Evolutionary conservation across 2,329 filamentous ascomycete genomes (phyloP).

Genomic region (Colletotrichum sp.): DNA sequence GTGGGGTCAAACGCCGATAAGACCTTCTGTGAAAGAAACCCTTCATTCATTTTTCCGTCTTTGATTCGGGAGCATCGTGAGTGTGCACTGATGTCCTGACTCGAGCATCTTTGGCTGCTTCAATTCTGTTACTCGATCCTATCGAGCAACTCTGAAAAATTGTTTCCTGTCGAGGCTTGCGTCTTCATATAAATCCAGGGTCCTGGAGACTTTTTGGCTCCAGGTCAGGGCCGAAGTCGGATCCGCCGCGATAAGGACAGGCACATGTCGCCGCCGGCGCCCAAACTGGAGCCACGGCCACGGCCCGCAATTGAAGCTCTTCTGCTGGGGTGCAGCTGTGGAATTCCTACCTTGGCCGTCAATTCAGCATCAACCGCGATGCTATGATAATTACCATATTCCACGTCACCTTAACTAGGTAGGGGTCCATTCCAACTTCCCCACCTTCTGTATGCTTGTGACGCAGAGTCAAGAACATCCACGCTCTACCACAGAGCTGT

Average conservation of each 20-base stretch:
- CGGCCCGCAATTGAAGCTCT: conserved; percentile 4
- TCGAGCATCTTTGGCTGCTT: neutral
- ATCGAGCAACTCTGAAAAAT: neutral
- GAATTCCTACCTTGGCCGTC: neutral
- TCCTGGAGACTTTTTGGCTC: neutral
- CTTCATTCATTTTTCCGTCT: neutral
- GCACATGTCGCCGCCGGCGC: conserved; percentile 12
- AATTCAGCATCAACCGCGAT: neutral
- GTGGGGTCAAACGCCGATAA: conserved; percentile 8
- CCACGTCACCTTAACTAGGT: neutral
- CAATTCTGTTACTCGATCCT: neutral
- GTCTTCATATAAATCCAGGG: neutral
- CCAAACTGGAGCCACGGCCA: neutral
- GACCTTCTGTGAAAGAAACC: neutral
- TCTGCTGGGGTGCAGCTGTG: neutral
- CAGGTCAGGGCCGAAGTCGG: conserved; percentile 4
- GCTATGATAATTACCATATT: neutral
- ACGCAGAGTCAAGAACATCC: neutral
- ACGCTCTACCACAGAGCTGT: neutral
- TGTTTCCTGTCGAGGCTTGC: neutral
- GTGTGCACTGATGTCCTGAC: neutral
- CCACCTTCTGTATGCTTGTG: neutral
- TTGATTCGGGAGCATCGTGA: neutral
- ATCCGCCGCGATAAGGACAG: conserved; percentile 8
- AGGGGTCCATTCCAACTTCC: neutral